These are phyloP conservation scores for Cyclotella choctawhatcheeana DNA, from an alignment of 108 stramenopile genomes.

Conservation along the genomic window DNA sequence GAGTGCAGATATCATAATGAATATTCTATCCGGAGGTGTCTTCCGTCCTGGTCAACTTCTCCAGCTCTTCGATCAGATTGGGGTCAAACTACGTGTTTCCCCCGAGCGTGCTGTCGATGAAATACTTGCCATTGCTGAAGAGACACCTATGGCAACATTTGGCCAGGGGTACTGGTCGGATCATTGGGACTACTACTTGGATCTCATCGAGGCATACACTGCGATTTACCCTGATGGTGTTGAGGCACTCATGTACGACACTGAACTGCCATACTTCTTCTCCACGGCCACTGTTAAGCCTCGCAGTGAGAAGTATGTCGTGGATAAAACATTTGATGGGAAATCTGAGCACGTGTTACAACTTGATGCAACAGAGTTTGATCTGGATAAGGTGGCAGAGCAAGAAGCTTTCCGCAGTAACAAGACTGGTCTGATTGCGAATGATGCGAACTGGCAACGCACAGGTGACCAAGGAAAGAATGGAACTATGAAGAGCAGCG, in stretches of 20 bases:
- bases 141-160: conserved; percentile 80
- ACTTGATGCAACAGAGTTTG: conserved; percentile 85
- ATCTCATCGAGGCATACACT: conserved; percentile 89
- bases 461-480: conserved; percentile 55
- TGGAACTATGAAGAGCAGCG: conserved; percentile 72
- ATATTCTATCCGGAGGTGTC: conserved; percentile 76
- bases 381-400: conserved; percentile 73
- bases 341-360: conserved; percentile 83
- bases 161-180: conserved; percentile 92
- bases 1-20: conserved; percentile 60
- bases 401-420: conserved; percentile 80
- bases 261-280: conserved; percentile 88
- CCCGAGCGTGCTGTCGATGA: conserved; percentile 75
- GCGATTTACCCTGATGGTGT: conserved; percentile 94
- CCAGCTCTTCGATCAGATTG: conserved; percentile 71
- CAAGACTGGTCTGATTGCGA: conserved; percentile 79
- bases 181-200: conserved; percentile 94
- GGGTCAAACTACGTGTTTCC: conserved; percentile 61
- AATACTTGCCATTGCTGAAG: conserved; percentile 68
- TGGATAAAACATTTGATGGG: conserved; percentile 86
- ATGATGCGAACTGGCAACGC: conserved; percentile 92
- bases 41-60: conserved; percentile 96
- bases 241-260: conserved; percentile 91
- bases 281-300: conserved; percentile 90
- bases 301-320: conserved; percentile 86